phyloP scores from a whole-genome alignment of 1,284 basidiomycete genomes.

The Tetrapyrgos nigripes region DNA sequence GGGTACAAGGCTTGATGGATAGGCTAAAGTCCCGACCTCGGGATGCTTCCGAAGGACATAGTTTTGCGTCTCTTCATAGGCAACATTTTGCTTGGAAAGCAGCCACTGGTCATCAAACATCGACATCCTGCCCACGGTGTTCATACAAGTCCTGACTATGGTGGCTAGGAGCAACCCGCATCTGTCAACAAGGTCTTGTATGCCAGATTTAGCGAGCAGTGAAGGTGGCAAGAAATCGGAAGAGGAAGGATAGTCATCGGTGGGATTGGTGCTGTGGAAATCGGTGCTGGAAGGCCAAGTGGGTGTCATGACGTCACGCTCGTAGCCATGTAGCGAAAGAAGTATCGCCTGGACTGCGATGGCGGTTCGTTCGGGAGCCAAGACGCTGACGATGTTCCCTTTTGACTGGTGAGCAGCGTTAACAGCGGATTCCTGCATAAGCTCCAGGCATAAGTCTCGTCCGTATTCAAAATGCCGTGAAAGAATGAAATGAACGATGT shows the following conservation, averaged over 20 bases:
- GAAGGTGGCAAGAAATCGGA: constrained; percentile 66
- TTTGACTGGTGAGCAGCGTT: constrained; percentile 44
- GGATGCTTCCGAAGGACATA: constrained; percentile 71
- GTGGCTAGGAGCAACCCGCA: constrained; percentile 67
- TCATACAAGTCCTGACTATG: constrained; percentile 71
- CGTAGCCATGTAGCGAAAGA: constrained; percentile 74
- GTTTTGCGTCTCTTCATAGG: constrained; percentile 74
- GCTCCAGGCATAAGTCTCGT: constrained; percentile 79
- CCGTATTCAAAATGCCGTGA: constrained; percentile 90
- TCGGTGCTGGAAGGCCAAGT: constrained; percentile 81
- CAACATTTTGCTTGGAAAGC: constrained; percentile 60
- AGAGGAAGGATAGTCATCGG: constrained; percentile 75
- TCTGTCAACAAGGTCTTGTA: constrained; percentile 79
- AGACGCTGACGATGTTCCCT: constrained; percentile 42
- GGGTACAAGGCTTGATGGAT: constrained; percentile 66
- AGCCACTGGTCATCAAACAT: constrained; percentile 88
- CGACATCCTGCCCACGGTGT: constrained; percentile 77
- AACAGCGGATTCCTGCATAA: constrained; percentile 72
- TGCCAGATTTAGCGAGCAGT: constrained; percentile 67
- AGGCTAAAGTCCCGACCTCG: constrained; percentile 71
- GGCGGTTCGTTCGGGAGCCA: constrained; percentile 77
- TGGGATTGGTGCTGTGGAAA: constrained; percentile 63
- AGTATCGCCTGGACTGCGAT: constrained; percentile 84
- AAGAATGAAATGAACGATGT: constrained; percentile 85
- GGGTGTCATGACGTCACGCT: constrained; percentile 72